Conservation (phyloP, 2,329 filamentous ascomycete species). For the Aureobasidium pullulans region DNA sequence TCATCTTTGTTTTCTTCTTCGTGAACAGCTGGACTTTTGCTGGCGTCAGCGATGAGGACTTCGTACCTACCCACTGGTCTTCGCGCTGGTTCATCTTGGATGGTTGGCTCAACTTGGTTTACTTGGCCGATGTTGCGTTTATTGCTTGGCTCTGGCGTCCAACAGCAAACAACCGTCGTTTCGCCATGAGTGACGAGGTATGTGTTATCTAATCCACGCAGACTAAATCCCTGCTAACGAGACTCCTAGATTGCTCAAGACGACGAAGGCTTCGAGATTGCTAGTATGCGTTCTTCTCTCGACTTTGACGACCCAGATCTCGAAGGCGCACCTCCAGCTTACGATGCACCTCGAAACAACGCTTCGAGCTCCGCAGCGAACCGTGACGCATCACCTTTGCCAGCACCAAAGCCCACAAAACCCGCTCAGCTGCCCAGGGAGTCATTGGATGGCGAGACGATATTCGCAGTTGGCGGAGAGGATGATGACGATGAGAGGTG, state of each 20-base stretch:
- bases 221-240: neutral
- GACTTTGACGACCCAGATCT: slow-evolving; percentile 53
- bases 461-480: slow-evolving; percentile 86
- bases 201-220: slow-evolving; percentile 18
- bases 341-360: slow-evolving; percentile 15
- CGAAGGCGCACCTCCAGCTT: slow-evolving; percentile 23
- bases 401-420: slow-evolving; percentile 45
- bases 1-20: slow-evolving; percentile 98
- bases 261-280: slow-evolving; percentile 95
- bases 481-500: slow-evolving; percentile 62
- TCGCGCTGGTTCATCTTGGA: slow-evolving; percentile 95
- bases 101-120: slow-evolving; percentile 94
- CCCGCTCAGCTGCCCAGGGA: slow-evolving; percentile 46
- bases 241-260: slow-evolving; percentile 73
- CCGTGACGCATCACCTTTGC: slow-evolving; percentile 42
- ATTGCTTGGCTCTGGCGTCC: slow-evolving; percentile 95
- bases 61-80: slow-evolving; percentile 95
- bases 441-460: slow-evolving; percentile 80
- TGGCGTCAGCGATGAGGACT: slow-evolving; percentile 74
- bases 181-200: slow-evolving; percentile 97
- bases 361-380: slow-evolving; percentile 16
- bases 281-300: slow-evolving; percentile 72
- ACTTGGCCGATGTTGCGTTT: slow-evolving; percentile 86
- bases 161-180: slow-evolving; percentile 91
- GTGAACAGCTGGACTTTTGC: slow-evolving; percentile 95